Percentiles rank a stretch among this genome's conserved stretches.
phyloP scores from a whole-genome alignment of 768 basidiomycete genomes.

The Baorangia bicolor region DNA sequence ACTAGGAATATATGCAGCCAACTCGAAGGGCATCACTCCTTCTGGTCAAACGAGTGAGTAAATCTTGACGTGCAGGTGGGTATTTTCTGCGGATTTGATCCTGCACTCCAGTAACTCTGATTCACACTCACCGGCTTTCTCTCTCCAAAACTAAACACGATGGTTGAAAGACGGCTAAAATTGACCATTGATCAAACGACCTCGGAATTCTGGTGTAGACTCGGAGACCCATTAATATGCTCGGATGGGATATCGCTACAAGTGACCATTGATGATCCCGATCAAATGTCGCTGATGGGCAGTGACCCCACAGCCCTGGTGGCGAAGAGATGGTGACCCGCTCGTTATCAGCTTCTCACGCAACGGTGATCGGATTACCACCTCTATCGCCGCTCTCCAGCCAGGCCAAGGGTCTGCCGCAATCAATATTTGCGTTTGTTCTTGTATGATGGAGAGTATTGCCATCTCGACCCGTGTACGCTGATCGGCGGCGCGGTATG shows the following conservation, averaged over 20 bases:
- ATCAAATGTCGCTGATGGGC: not conserved
- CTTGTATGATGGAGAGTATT: not conserved
- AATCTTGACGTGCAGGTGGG: not conserved
- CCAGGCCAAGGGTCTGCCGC: not conserved
- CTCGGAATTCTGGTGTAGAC: not conserved
- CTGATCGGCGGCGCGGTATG: not conserved
- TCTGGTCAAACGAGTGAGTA: not conserved
- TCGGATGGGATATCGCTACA: not conserved
- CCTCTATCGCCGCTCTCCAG: not conserved
- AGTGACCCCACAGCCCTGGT: not conserved
- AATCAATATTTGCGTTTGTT: not conserved
- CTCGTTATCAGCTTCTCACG: not conserved
- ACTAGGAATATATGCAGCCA: not conserved
- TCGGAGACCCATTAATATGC: not conserved
- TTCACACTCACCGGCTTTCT: not conserved
- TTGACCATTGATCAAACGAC: not conserved
- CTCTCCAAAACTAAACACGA: not conserved
- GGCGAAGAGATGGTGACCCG: not conserved
- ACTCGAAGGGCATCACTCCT: not conserved
- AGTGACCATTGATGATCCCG: not conserved
- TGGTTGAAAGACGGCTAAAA: not conserved
- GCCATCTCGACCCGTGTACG: not conserved
- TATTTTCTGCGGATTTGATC: no score
- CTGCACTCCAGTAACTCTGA: not conserved
- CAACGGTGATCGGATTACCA: not conserved